Evolutionary conservation across 805 yeast genomes (phyloP), one percentile per base, ranked within the genome.

Genomic region (Candida takata): DNA sequence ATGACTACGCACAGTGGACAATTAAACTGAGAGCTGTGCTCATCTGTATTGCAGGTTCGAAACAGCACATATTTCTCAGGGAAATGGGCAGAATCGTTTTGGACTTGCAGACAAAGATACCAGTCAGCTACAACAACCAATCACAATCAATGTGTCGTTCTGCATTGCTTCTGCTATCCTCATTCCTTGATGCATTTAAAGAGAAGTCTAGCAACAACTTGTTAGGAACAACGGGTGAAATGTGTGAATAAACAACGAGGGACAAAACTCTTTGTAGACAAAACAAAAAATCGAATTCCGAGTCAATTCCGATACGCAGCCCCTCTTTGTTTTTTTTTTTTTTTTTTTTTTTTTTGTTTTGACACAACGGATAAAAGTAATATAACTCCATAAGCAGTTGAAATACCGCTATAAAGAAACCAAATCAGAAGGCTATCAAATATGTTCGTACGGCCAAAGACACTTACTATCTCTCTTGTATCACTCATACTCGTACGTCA

Each of bases 401-500:
- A n/a, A n/a, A n/a, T n/a, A n/a, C 7, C 23, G 23, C 23, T 20
- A 20, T 8, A 20, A 20, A 20, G 9, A 2, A 7, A 20, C 23
- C 10, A 10, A 29, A 29, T 6, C 16, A 19, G 30, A 10, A n/a
- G 8, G n/a, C 9, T 15, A 14, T 5, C 9, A 18, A 21, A 8
- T 9, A 46, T 46, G 51, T 36, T 40, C 7, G 6, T 38, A 5
- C 25, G 35, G 4, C 46, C 50, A 1, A 44, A 18, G 11, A 37
- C 37, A 1, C 29, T 42, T 13, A 35, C 44, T 0, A 34, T 49
- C 6, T 46, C 47, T 6, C 29, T 48, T 6, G 30, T 48, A 1
- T 44, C 49, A 4, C 35, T 36, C 9, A 17, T 49, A 3, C 36
- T 46, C 10, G 52, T 49, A 34, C 29, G 51, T 26, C 9, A 20